phyloP scores from a whole-genome alignment of 208 protist species.

The Herpetomonas muscarum region DNA sequence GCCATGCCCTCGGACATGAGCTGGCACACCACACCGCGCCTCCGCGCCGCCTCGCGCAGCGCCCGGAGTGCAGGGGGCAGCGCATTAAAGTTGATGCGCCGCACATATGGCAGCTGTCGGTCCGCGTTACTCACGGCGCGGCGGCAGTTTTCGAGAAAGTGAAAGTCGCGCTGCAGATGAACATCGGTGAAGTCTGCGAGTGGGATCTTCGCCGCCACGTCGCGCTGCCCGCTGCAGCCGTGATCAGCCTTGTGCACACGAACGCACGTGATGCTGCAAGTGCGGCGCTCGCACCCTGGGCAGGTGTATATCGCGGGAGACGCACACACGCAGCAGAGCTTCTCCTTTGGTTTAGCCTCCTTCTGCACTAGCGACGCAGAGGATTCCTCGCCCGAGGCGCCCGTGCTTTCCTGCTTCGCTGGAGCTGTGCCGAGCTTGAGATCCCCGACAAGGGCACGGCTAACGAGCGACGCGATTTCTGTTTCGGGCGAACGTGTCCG shows the following conservation, averaged over 20 bases:
- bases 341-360: background rate
- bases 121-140: constrained; percentile 63
- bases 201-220: constrained; percentile 51
- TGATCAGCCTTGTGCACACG: constrained; percentile 67
- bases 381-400: background rate
- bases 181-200: constrained; percentile 67
- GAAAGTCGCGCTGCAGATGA: constrained; percentile 76
- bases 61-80: constrained; percentile 69
- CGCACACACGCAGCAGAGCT: constrained; percentile 63
- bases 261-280: constrained; percentile 79
- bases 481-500: background rate
- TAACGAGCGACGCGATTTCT: constrained; percentile 18
- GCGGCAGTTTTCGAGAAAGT: constrained; percentile 76
- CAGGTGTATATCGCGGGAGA: constrained; percentile 62
- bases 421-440: constrained; percentile 18
- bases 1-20: constrained; percentile 85
- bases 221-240: constrained; percentile 50
- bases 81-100: constrained; percentile 57
- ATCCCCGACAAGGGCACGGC: constrained; percentile 17
- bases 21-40: constrained; percentile 82
- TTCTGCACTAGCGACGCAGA: background rate
- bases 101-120: constrained; percentile 47
- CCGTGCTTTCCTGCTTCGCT: background rate
- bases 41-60: constrained; percentile 68
- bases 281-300: constrained; percentile 59